Base-by-base conservation (phyloP, 2,329 filamentous ascomycete species). In the Thermoascus crustaceus region DNA sequence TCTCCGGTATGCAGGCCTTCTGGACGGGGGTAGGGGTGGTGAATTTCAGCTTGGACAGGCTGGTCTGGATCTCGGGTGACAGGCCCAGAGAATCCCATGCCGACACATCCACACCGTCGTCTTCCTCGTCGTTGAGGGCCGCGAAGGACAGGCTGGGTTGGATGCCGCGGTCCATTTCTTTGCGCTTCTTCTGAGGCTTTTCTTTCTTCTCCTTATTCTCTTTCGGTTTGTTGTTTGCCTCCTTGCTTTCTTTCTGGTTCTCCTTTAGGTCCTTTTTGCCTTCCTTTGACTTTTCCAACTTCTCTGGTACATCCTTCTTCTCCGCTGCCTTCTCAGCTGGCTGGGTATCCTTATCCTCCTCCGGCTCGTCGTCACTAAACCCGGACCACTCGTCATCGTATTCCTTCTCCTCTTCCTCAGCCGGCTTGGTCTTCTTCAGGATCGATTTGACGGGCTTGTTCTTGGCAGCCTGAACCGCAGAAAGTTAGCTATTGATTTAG, bases 1-100 rank as follows among this genome's bases (percentile, higher is more conserved):
- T 84, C 35, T 84, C 75, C 0, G 91, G 88, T 48, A 98, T 94
- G 1, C 85, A 71, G 21, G 77, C 71, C 13, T 71, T 64, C 57
- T 98, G 91, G 39, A 98, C 94, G 0, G 74, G 63, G 0, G 88
- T 95, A 1, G 91, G 91, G 39, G 76, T 79, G 4, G 73, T 56
- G 55, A 96, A 96, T 39, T 81, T 82, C 42, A 96, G 68, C 47
- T 79, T 82, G 2, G 85, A 80, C 20, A 98, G 67, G 10, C 85
- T 77, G 2, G 79, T 77, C 11, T 94, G 66, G 1, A 84, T 74
- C 33, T 76, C 71, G 0, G 81, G 69, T 1, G 85, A 89, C 2
- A 98, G 68, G 4, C 80, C 75, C 22, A 98, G 63, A 5, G 73
- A 64, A 38, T 76, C 71, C 91, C 91, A 98, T 18, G 76, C 80